Conservation (phyloP, 768 basidiomycete genomes). For the Pleurotus tuber-regium region DNA sequence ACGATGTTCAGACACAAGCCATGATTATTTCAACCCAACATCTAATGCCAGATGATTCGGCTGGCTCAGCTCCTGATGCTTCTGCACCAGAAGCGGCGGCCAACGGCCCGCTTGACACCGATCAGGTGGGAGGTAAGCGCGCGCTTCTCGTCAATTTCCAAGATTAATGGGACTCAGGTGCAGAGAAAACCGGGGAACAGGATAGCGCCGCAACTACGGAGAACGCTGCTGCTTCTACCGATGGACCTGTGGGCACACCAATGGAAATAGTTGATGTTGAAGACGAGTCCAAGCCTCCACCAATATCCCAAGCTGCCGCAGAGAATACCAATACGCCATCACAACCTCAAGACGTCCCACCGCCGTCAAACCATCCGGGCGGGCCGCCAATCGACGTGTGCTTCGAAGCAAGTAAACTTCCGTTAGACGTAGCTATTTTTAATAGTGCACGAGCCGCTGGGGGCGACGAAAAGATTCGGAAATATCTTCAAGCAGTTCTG, state of each 20-base stretch:
- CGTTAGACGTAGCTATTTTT: conserved; percentile 90
- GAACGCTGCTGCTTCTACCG: conserved; percentile 16
- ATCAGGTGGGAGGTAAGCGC: neutral
- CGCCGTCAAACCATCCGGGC: conserved; percentile 31
- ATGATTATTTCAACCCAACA: conserved; percentile 92
- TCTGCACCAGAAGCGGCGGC: conserved; percentile 23
- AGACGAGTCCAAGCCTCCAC: conserved; percentile 36
- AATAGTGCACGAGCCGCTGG: conserved; percentile 88
- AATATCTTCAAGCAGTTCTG: conserved; percentile 84
- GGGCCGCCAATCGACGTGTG: conserved; percentile 71
- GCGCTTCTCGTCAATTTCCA: neutral
- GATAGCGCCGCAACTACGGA: conserved; percentile 26
- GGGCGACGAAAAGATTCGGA: conserved; percentile 85
- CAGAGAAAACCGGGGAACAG: conserved; percentile 22
- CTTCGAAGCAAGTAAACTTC: conserved; percentile 85
- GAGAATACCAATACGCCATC: conserved; percentile 18
- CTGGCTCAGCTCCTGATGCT: conserved; percentile 13
- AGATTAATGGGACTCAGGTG: neutral
- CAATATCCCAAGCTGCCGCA: conserved; percentile 19
- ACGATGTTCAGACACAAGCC: conserved; percentile 66
- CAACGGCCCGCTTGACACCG: conserved; percentile 11
- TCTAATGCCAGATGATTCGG: conserved; percentile 43
- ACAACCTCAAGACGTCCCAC: conserved; percentile 18
- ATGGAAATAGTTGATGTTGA: conserved; percentile 51
- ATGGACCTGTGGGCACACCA: conserved; percentile 27